These are phyloP conservation scores for Mycena sp. DNA, from an alignment of 1,284 basidiomycete genomes.

Conservation along the genomic window DNA sequence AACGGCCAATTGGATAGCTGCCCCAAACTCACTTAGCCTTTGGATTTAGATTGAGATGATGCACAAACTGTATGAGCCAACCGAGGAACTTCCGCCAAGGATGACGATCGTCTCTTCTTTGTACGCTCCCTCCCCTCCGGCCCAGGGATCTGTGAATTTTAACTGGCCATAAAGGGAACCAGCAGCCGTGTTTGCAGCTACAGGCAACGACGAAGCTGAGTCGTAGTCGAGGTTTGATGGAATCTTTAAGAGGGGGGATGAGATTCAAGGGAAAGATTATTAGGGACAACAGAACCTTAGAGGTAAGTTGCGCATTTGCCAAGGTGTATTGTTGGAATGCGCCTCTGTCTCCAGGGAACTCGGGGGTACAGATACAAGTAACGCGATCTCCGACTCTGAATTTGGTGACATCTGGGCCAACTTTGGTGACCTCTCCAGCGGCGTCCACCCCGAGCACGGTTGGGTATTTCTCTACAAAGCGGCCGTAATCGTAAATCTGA, in stretches of 20 bases:
- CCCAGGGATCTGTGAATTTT: constrained; percentile 8
- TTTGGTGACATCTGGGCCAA: constrained; percentile 3
- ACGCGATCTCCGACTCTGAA: constrained; percentile 23
- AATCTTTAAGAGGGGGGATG: neutral
- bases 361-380: neutral
- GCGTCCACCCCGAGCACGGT: constrained; percentile 7
- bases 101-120: constrained; percentile 15
- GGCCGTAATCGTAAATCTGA: neutral
- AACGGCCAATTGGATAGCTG: constrained; percentile 14
- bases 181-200: constrained; percentile 13
- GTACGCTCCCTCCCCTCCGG: constrained; percentile 13
- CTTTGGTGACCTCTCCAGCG: constrained; percentile 14
- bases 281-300: constrained; percentile 2
- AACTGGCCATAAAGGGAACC: constrained; percentile 16
- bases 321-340: constrained; percentile 19
- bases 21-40: neutral
- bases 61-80: constrained; percentile 15
- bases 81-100: constrained; percentile 19
- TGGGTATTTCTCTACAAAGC: constrained; percentile 12
- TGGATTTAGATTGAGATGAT: neutral
- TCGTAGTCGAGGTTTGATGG: constrained; percentile 6
- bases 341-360: constrained; percentile 2
- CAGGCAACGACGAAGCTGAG: constrained; percentile 10
- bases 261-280: neutral
- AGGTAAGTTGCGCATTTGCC: neutral